Evolutionary conservation across 2,329 filamentous ascomycete genomes (phyloP), one percentile per base, ranked within the genome.

Genomic region (Triangularia verruculosa): DNA sequence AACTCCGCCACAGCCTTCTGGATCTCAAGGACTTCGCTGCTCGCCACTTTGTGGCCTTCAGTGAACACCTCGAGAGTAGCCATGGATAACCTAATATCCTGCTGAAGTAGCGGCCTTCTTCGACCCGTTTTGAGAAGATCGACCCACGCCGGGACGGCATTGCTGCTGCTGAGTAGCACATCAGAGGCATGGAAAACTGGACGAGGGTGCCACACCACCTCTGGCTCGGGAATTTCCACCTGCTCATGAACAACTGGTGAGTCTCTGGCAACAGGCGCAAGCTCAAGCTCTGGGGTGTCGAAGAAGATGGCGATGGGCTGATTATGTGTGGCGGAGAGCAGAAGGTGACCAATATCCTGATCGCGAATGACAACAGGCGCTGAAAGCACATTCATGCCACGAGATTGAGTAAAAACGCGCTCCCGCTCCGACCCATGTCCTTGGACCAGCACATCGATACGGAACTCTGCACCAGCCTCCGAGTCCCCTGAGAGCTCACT

Each of bases 51-150:
- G 74, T 94, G 91, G 0, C 87, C 86, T 64, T 91, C 86, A 27
- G 89, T 90, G 68, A 94, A 84, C 39, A 92, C 81, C 67, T 88
- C 84, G 17, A 93, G 80, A 1, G 89, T 91, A 22, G 89, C 84
- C 12, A 89, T 86, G 22, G 88, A 90, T 22, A 93, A 82, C 64
- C 86, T 83, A 61, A 93, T 80, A 71, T 90, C 86, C 65, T 91
- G 88, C 63, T 84, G 86, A 57, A 91, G 77, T 25, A 87, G 74
- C 4, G 84, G 66, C 51, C 67, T 68, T 61, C 69, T 61, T 47
- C 62, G 67, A 30, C 71, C 63, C 2, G 86, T 86, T 56, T 84
- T 82, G 39, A 87, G 76, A 22, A 68, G 64, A 6, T 72, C 68
- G 12, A 69, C 62, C 67, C 69, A 71, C 9, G 74, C 74, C 2